A percentile compares a stretch with the other conserved stretches of the same genome.
Conservation (phyloP, 192 early-diverging fungal species). For the Diversispora epigaea region DNA sequence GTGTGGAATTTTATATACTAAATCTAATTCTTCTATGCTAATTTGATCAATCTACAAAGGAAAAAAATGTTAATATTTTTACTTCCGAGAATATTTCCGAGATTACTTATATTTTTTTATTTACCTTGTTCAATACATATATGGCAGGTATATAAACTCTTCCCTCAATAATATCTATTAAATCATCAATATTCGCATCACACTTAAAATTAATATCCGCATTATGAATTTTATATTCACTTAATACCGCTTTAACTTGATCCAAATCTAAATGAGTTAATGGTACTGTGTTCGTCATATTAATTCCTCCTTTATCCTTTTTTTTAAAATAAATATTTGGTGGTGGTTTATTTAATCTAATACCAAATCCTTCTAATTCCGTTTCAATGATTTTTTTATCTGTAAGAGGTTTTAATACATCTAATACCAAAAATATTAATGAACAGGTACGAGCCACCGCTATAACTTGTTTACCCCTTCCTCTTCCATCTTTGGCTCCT, state of each 20-base stretch:
- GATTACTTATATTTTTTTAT: constrained; percentile 93
- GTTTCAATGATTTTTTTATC: constrained; percentile 94
- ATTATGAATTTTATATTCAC: constrained; percentile 96
- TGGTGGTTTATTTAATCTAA: constrained; percentile 94
- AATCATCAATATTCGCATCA: constrained; percentile 90
- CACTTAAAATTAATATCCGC: constrained; percentile 93
- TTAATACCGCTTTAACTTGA: constrained; percentile 88
- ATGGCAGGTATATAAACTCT: constrained; percentile 94
- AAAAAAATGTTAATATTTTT: background rate
- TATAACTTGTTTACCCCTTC: constrained; percentile 92
- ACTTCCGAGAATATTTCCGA: constrained; percentile 44
- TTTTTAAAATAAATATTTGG: constrained; percentile 94
- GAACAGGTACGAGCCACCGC: constrained; percentile 97
- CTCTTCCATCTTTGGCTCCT: constrained; percentile 99
- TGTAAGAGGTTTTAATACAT: constrained; percentile 94
- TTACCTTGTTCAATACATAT: constrained; percentile 99
- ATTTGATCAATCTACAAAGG: constrained; percentile 84
- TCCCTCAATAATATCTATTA: constrained; percentile 98
- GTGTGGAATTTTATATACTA: constrained; percentile 93
- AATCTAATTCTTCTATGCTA: constrained; percentile 79
- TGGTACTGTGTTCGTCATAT: constrained; percentile 89
- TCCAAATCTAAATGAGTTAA: constrained; percentile 88
- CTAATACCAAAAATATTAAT: constrained; percentile 93
- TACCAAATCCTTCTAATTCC: constrained; percentile 97
- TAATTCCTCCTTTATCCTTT: constrained; percentile 98